Base-by-base conservation (phyloP, 805 yeast species). In the Yamadazyma akitaensis region DNA sequence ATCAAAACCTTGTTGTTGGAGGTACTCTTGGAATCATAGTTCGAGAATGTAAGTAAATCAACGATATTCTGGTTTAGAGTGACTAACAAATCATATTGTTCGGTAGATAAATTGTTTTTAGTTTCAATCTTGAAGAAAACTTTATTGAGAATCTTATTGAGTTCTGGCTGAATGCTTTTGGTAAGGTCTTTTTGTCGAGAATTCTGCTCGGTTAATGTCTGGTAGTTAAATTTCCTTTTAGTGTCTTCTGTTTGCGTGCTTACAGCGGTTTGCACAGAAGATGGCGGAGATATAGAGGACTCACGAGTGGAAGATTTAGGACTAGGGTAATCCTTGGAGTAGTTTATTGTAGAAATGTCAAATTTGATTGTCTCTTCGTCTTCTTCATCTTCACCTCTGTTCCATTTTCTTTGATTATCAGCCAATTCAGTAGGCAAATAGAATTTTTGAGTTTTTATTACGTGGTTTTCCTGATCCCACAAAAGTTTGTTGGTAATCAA, bases 401-500 rank as follows among this genome's bases (percentile, higher is more conserved):
- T 46, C 71, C 71, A 67, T 46, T 59, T 59, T 35, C 60, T 49
- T 46, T 67, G 72, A 50, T 68, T 63, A n/a, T 57, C 42, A 2
- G 56, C 58, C 6, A 67, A 50, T 43, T 68, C 74, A 1, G 75
- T 71, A 2, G 75, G 72, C 3, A 65, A 59, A 44, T 69, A 70
- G 44, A 62, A 63, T 32, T 65, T 61, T 21, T 63, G 66, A 6
- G 57, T 55, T 43, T 63, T 60, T 11, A 54, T 31, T 10, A 63
- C 55, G 51, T 65, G 70, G 48, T 70, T 62, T 2, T 66, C 72
- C 47, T 66, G 68, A 52, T 70, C 72, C 73, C 75, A 70, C 24
- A 61, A 46, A 35, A 60, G 62, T 46, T 69, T 72, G 12, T 59
- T 58, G 1, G 72, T 65, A 24, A 71, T 66, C 14, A 70, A 52